Conservation (phyloP, 2,329 filamentous ascomycete species). For the Talaromyces sp. region DNA sequence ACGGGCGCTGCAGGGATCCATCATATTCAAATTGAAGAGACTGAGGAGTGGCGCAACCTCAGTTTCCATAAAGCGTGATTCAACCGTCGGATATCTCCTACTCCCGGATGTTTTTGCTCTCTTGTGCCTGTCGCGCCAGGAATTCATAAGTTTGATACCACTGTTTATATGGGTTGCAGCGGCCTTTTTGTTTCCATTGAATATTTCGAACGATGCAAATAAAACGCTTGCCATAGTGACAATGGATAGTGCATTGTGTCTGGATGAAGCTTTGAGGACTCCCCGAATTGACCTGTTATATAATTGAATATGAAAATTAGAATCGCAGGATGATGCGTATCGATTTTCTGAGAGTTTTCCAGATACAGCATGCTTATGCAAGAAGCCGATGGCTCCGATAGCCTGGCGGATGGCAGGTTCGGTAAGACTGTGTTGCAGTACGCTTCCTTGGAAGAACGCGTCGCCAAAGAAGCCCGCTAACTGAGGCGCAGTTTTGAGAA, state of each 20-base stretch:
- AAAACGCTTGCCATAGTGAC: slow-evolving; percentile 62
- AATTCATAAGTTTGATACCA: slow-evolving; percentile 19
- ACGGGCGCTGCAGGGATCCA: not conserved
- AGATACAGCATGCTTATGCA: slow-evolving; percentile 60
- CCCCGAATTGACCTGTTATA: slow-evolving; percentile 19
- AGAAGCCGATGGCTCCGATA: slow-evolving; percentile 66
- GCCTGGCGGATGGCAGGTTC: slow-evolving; percentile 66
- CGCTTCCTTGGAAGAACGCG: slow-evolving; percentile 65
- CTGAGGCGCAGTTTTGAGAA: slow-evolving; percentile 62
- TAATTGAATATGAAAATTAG: slow-evolving; percentile 9
- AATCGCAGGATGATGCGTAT: not conserved
- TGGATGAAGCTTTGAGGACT: slow-evolving; percentile 39
- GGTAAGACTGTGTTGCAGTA: slow-evolving; percentile 65
- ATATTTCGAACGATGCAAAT: slow-evolving; percentile 64
- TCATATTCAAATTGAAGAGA: slow-evolving; percentile 16
- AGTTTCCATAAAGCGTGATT: slow-evolving; percentile 19
- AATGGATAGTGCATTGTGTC: slow-evolving; percentile 52
- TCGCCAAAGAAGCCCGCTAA: slow-evolving; percentile 69
- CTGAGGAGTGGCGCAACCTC: slow-evolving; percentile 23
- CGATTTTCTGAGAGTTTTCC: not conserved
- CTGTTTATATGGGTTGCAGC: slow-evolving; percentile 21
- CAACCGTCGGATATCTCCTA: not conserved
- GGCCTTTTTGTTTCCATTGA: slow-evolving; percentile 32
- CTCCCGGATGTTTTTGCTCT: slow-evolving; percentile 2
- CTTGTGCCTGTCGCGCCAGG: slow-evolving; percentile 14